Percentiles rank a stretch among this genome's conserved stretches.
phyloP scores from a whole-genome alignment of 2,329 filamentous ascomycete genomes.

The Grosmannia serpens region DNA sequence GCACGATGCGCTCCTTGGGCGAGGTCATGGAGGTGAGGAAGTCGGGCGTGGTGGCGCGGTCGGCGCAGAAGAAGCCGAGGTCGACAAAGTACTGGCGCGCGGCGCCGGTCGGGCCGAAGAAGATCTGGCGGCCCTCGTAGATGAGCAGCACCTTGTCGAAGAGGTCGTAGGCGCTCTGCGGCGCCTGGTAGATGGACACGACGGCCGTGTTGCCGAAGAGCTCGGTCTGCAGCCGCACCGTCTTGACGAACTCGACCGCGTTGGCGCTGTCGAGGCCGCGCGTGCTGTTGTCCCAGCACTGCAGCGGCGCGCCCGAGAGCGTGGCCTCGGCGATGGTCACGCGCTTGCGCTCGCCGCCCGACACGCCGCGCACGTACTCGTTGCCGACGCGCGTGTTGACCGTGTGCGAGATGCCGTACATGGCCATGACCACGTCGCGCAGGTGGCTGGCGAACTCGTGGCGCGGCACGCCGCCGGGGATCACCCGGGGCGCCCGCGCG shows the following conservation, averaged over 20 bases:
- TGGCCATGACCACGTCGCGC: slow-evolving; percentile 62
- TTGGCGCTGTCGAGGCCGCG: slow-evolving; percentile 65
- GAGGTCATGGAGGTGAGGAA: slow-evolving; percentile 63
- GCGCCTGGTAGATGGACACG: slow-evolving; percentile 65
- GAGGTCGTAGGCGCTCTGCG: slow-evolving; percentile 51
- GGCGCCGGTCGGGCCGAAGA: slow-evolving; percentile 46
- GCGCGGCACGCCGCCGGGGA: slow-evolving; percentile 46
- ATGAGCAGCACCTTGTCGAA: slow-evolving; percentile 49
- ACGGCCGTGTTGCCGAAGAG: slow-evolving; percentile 53
- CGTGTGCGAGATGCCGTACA: slow-evolving; percentile 64
- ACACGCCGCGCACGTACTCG: slow-evolving; percentile 64
- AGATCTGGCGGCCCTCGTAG: slow-evolving; percentile 52
- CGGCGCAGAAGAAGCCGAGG: slow-evolving; percentile 55
- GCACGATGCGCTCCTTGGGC: slow-evolving; percentile 42
- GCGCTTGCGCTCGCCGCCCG: slow-evolving; percentile 61
- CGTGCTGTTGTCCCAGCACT: slow-evolving; percentile 63
- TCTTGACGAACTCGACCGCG: slow-evolving; percentile 64
- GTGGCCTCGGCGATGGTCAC: slow-evolving; percentile 52
- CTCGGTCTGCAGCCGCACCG: slow-evolving; percentile 55
- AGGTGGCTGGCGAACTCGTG: slow-evolving; percentile 39
- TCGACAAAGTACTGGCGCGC: slow-evolving; percentile 55
- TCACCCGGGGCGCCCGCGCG: slow-evolving; percentile 51
- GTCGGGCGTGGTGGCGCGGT: slow-evolving; percentile 57
- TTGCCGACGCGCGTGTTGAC: slow-evolving; percentile 63
- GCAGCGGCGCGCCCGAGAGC: slow-evolving; percentile 47